Percentiles rank a stretch among this genome's conserved stretches.
phyloP scores from a whole-genome alignment of 129 eudicot genomes.

The sunflower (Helianthus annuus) region DNA sequence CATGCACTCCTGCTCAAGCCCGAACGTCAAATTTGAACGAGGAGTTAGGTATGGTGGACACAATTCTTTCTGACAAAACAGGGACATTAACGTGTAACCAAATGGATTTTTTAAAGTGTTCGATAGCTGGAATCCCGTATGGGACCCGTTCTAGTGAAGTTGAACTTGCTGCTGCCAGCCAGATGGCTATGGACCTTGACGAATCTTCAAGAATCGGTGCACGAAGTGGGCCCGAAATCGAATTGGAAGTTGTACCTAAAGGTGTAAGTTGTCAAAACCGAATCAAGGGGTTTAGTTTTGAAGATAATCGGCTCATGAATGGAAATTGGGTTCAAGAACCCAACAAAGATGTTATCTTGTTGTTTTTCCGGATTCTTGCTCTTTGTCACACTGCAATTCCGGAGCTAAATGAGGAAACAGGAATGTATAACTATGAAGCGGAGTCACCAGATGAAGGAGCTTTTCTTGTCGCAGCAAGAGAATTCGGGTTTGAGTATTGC shows the following conservation, averaged over 20 bases:
- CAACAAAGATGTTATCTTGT: conserved; percentile 37
- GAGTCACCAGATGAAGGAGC: conserved; percentile 72
- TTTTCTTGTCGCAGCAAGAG: conserved; percentile 65
- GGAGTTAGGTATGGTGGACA: conserved; percentile 57
- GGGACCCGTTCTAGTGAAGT: conserved; percentile 50
- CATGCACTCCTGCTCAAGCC: conserved; percentile 49
- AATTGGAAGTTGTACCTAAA: conserved; percentile 38
- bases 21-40: conserved; percentile 53
- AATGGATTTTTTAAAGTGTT: conserved; percentile 53
- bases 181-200: conserved; percentile 60
- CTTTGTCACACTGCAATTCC: conserved; percentile 73
- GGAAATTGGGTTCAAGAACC: conserved; percentile 51
- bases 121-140: conserved; percentile 43
- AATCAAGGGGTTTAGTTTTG: conserved; percentile 58
- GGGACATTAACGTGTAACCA: conserved; percentile 58
- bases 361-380: conserved; percentile 60
- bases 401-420: conserved; percentile 46
- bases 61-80: conserved; percentile 52
- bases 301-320: conserved; percentile 41
- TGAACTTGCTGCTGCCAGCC: conserved; percentile 50
- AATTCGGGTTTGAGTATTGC: conserved; percentile 58
- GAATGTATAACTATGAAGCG: conserved; percentile 48
- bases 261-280: conserved; percentile 22
- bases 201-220: conserved; percentile 22
- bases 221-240: conserved; percentile 38